These are phyloP conservation scores for Ustilago trichophora DNA, from an alignment of 1,284 basidiomycete species.

Conservation along the genomic window DNA sequence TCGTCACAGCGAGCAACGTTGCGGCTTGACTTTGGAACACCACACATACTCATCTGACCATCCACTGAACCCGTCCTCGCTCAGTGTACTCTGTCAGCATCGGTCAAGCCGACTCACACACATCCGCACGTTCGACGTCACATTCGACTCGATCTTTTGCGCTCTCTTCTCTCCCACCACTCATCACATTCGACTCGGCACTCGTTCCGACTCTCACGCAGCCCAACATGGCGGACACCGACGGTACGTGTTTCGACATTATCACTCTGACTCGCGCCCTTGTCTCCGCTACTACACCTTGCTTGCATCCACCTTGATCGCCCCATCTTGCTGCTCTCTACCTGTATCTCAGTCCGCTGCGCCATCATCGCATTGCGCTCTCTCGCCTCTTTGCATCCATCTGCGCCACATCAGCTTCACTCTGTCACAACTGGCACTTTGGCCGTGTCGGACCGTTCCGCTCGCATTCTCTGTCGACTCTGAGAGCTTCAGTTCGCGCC, in stretches of 20 bases:
- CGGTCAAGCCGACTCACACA: conserved; percentile 1
- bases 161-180: neutral
- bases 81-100: conserved; percentile 7
- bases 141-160: neutral
- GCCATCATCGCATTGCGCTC: neutral
- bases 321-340: neutral
- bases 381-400: neutral
- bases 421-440: neutral
- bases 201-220: conserved; percentile 5
- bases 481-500: no score
- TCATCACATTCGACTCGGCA: conserved; percentile 6
- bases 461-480: no score
- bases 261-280: conserved; percentile 8
- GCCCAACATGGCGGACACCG: conserved; percentile 56
- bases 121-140: neutral
- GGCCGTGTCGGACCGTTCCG: neutral
- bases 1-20: neutral
- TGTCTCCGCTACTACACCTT: neutral
- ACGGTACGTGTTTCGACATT: conserved; percentile 54
- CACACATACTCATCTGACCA: conserved; percentile 9
- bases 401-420: neutral
- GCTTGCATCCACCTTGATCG: conserved; percentile 8
- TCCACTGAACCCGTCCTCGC: neutral
- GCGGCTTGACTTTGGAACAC: neutral
- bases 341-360: neutral